Base-by-base conservation (phyloP, 2,329 filamentous ascomycete genomes). In the Pyricularia grisea region DNA sequence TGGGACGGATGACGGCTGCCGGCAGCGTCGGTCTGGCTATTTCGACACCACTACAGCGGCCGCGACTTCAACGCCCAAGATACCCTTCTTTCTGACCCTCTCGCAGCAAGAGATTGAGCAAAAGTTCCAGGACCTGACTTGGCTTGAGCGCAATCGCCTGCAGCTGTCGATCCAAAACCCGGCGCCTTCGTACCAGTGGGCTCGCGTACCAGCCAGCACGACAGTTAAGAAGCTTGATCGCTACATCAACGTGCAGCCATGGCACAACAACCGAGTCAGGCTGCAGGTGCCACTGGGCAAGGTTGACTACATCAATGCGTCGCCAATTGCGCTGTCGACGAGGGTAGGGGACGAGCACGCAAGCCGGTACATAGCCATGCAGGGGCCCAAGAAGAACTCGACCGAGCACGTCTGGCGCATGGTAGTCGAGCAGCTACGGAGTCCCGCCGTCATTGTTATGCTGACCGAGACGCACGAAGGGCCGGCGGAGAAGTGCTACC, bases 371-470 rank as follows among this genome's bases (percentile, higher is more conserved):
- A 97, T 99, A 73, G 95, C 94, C 68, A 97, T 96, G 78, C 93
- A 96, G 80, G 95, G 95, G 0, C 95, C 95, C 6, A 97, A 94
- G 75, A 79, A 84, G 70, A 86, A 87, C 30, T 92, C 91, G 20
- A 84, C 90, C 69, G 87, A 89, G 73, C 93, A 97, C 76, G 92
- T 97, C 72, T 99, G 94, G 92, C 92, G 95, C 76, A 99, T 99
- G 95, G 84, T 97, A 50, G 92, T 92, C 77, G 90, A 96, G 75
- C 92, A 96, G 78, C 78, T 85, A 67, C 76, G 81, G 30, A 88
- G 89, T 65, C 88, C 90, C 2, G 93, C 88, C 1, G 92, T 98
- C 69, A 90, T 98, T 68, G 90, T 98, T 69, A 97, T 98, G 92
- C 87, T 99, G 71, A 99, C 94, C 2, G 92, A 93, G 76, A 94